Conservation (phyloP, 202 grass and related monocot species). For the Elaeis oleifera region DNA sequence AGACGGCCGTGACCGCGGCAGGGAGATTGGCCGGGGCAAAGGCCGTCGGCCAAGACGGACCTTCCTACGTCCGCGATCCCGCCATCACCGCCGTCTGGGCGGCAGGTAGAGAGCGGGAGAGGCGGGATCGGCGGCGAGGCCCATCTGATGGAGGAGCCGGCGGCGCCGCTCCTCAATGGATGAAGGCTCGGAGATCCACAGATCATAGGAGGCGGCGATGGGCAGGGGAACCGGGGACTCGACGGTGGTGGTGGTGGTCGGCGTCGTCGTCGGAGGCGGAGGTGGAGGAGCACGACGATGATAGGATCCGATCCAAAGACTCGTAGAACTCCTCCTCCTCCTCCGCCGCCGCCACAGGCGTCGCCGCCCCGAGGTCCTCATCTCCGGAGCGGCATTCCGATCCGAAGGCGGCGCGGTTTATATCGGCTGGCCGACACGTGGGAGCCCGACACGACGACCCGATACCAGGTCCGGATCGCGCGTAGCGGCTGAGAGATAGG, state of each 20-base stretch:
- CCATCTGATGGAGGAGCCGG: conserved; percentile 59
- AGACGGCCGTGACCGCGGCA: neutral
- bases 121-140: conserved; percentile 36
- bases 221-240: neutral
- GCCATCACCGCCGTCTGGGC: neutral
- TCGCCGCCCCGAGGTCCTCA: conserved; percentile 5
- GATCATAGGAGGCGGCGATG: conserved; percentile 46
- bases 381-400: neutral
- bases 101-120: conserved; percentile 5
- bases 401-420: neutral
- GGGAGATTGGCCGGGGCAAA: neutral
- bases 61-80: neutral
- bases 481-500: neutral
- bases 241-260: conserved; percentile 21
- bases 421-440: conserved; percentile 3
- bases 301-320: conserved; percentile 94
- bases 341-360: conserved; percentile 2
- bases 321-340: conserved; percentile 83
- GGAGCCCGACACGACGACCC: conserved; percentile 13
- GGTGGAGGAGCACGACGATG: conserved; percentile 88
- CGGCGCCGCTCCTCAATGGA: conserved; percentile 81
- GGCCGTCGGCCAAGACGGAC: neutral
- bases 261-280: conserved; percentile 78
- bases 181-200: conserved; percentile 92
- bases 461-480: conserved; percentile 3